Percentiles rank a stretch among this genome's conserved stretches.
Evolutionary conservation across 345 rosid genomes (phyloP).

Genomic region (Salix caprea): DNA sequence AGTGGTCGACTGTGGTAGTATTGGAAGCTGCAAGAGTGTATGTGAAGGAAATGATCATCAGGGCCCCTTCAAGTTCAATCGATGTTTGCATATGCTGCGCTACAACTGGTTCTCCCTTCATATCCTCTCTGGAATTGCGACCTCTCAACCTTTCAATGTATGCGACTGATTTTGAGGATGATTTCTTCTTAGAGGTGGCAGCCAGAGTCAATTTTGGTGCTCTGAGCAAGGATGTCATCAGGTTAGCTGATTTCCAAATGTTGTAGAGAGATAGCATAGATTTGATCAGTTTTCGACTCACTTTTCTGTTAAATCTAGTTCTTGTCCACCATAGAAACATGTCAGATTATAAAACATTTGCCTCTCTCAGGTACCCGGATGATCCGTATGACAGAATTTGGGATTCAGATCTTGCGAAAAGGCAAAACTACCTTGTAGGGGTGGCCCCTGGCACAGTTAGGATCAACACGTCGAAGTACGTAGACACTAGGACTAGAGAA

Average conservation of each 20-base stretch:
- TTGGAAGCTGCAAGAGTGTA: constrained; percentile 66
- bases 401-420: constrained; percentile 78
- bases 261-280: not conserved
- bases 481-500: constrained; percentile 65
- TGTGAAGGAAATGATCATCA: constrained; percentile 72
- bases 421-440: constrained; percentile 86
- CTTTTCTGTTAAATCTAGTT: not conserved
- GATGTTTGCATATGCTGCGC: constrained; percentile 92
- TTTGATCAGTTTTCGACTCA: not conserved
- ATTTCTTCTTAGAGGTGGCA: constrained; percentile 76
- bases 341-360: not conserved
- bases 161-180: constrained; percentile 80
- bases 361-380: constrained; percentile 79
- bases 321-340: not conserved
- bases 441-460: constrained; percentile 74
- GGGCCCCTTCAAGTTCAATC: constrained; percentile 67
- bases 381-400: constrained; percentile 98
- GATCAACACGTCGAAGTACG: constrained; percentile 58
- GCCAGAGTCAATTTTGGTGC: constrained; percentile 97
- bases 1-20: constrained; percentile 82
- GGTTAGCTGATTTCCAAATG: constrained; percentile 39
- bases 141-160: constrained; percentile 87
- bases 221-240: constrained; percentile 47
- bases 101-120: constrained; percentile 81
- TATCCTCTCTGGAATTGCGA: constrained; percentile 84